Percentiles rank a stretch among this genome's conserved stretches.
Evolutionary conservation across 2,329 filamentous ascomycete genomes (phyloP).

Genomic region (Incumbomyces delicatus): DNA sequence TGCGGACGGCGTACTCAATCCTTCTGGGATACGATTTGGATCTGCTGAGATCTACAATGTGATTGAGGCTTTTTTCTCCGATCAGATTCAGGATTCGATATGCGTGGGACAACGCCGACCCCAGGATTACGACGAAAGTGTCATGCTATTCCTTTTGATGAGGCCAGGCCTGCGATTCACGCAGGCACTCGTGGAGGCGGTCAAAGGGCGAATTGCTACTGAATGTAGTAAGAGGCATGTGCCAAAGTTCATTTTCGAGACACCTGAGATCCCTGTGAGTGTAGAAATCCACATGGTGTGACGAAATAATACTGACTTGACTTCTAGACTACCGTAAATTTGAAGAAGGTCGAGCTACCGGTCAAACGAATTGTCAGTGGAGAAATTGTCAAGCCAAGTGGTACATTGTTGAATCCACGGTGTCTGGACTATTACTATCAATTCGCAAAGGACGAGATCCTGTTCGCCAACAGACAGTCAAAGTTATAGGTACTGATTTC

Average conservation of each 20-base stretch:
- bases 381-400: conserved; percentile 61
- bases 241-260: conserved; percentile 69
- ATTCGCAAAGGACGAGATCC: conserved; percentile 62
- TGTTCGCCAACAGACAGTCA: conserved; percentile 34
- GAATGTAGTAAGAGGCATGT: conserved; percentile 66
- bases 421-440: conserved; percentile 70
- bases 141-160: conserved; percentile 53
- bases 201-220: conserved; percentile 56
- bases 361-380: conserved; percentile 79
- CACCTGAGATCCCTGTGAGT: conserved; percentile 73
- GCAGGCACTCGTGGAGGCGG: conserved; percentile 42
- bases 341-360: conserved; percentile 76
- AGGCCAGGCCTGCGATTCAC: conserved; percentile 49
- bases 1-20: conserved; percentile 51
- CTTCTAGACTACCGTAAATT: conserved; percentile 72
- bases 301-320: too few relatives aligned
- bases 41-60: conserved; percentile 95
- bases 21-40: conserved; percentile 81
- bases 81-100: conserved; percentile 59
- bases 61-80: conserved; percentile 50
- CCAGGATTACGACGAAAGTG: conserved; percentile 46
- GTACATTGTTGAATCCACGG: conserved; percentile 66
- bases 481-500: conserved; percentile 50
- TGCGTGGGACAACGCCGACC: conserved; percentile 69
- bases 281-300: too few relatives aligned